Base-by-base conservation (phyloP, 177 flowering plant genomes). In the Tripterygium wilfordii region DNA sequence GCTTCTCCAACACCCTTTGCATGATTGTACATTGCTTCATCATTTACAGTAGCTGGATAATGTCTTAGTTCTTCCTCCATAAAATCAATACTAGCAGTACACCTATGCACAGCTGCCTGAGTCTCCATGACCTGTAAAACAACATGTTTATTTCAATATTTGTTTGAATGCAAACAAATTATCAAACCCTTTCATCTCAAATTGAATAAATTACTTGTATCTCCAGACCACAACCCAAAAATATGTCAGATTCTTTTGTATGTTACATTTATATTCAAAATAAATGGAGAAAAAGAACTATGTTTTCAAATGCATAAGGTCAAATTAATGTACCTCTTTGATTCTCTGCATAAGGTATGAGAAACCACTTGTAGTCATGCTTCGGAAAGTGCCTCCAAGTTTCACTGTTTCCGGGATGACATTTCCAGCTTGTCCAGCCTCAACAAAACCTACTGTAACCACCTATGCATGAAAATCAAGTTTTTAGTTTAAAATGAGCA, bases 361-460 rank as follows among this genome's bases (percentile, higher is more conserved):
- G 10, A 72, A 57, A 51, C 75, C 76, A 39, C 64, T 68, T 10
- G 56, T 15, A 9, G 54, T 51, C 56, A 71, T 37, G 57, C 69
- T 64, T 18, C 74, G 48, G n/a, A 42, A 56, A 16, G 69, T 70
- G 23, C 71, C 76, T 15, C 80, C 81, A 51, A 69, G 60, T 53
- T 25, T 60, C n/a, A 62, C 66, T 0, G 46, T 38, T 27, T 72
- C 75, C 3, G 77, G 77, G 45, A 72, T 72, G n/a, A 72, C 70
- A 44, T 76, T 76, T 16, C 4, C 42, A 8, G 77, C 69, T 48
- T 59, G 44, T 9, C 81, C 77, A 14, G 57, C 75, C 16, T 64
- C 48, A 0, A 76, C 30, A 43, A 45, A 67, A 19, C 73, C 75
- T 10, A 68, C 61, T 8, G 77, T 42, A 5, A 71, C 42, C 36